Conservation (phyloP, 257 asterid species). For the Solanum sejunctum region DNA sequence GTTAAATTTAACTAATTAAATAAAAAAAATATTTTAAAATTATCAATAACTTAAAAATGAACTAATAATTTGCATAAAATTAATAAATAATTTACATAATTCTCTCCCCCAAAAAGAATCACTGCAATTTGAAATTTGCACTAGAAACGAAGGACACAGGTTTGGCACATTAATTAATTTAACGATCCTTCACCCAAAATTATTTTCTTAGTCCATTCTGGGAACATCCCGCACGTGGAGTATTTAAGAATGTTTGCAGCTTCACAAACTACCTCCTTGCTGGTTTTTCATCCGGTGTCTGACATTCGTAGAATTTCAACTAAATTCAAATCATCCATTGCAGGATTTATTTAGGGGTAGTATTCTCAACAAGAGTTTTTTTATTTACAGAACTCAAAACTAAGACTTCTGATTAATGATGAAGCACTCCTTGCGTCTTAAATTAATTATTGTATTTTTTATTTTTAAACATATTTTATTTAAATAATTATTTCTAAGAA, state of each 20-base stretch:
- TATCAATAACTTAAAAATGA: too few species aligned
- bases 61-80: too few species aligned
- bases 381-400: too few species aligned
- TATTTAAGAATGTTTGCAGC: constrained; percentile 1
- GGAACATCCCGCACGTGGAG: constrained; percentile 1
- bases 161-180: neutral
- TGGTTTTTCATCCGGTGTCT: too few species aligned
- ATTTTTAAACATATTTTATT: too few species aligned
- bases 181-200: neutral
- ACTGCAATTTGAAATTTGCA: neutral
- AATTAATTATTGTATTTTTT: neutral
- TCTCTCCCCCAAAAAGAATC: too few species aligned
- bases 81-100: too few species aligned
- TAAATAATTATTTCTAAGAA: neutral
- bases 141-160: neutral
- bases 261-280: neutral
- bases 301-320: rapidly evolving
- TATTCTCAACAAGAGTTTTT: too few species aligned
- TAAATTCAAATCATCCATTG: too few species aligned
- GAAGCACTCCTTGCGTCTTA: neutral
- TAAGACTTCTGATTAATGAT: neutral
- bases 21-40: too few species aligned
- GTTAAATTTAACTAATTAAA: too few species aligned
- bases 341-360: too few species aligned
- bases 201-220: neutral